Conservation (phyloP, 139 green algal species). For the Picochlorum costavermella region DNA sequence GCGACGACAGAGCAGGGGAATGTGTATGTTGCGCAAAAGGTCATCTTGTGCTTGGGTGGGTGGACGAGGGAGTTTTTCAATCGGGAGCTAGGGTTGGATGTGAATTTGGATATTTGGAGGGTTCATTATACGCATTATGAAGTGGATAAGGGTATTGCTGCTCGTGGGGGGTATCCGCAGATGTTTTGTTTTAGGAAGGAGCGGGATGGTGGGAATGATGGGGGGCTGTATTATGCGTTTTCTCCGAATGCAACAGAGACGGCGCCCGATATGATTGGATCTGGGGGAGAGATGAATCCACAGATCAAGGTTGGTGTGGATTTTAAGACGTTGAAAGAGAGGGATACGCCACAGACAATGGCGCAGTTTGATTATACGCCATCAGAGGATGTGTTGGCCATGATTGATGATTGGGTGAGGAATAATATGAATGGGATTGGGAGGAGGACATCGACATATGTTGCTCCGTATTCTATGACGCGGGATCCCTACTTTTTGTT, state of each 20-base stretch:
- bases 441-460: constrained; percentile 5
- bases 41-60: not conserved
- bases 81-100: constrained; percentile 1
- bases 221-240: not conserved
- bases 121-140: constrained; percentile 6
- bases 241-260: constrained; percentile 4
- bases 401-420: constrained; percentile 3
- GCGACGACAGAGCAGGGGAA: not conserved
- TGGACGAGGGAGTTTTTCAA: constrained; percentile 5
- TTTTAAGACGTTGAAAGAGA: constrained; percentile 1
- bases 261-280: not conserved
- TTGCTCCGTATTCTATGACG: constrained; percentile 1
- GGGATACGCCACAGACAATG: not conserved
- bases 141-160: constrained; percentile 1
- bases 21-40: not conserved
- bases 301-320: constrained; percentile 6
- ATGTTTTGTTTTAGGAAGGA: constrained; percentile 3
- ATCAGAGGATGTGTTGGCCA: constrained; percentile 1
- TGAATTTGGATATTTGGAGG: constrained; percentile 2
- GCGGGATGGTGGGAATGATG: constrained; percentile 1
- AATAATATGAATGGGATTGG: constrained; percentile 5
- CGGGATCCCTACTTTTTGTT: not conserved
- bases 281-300: not conserved
- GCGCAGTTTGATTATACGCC: not conserved
- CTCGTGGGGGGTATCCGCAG: not conserved